Percentiles rank a stretch among this genome's conserved stretches.
These are phyloP conservation scores for Selenicereus undatus DNA, from an alignment of 148 eudicot genomes.

Conservation along the genomic window DNA sequence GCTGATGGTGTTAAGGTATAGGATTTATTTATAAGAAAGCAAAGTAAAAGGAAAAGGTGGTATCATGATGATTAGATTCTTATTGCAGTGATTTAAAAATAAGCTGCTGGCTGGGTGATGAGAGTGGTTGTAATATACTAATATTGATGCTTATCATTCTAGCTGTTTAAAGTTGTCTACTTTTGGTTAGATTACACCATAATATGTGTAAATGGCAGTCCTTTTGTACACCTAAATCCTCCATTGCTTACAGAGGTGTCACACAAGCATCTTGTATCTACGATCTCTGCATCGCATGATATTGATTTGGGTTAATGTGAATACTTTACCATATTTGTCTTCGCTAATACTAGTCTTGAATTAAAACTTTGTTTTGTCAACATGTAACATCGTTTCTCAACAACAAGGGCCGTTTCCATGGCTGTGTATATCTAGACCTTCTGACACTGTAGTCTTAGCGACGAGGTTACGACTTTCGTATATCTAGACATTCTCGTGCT, in stretches of 20 bases:
- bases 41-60: constrained; percentile 24
- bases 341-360: background rate
- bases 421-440: background rate
- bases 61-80: constrained; percentile 40
- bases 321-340: background rate
- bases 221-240: background rate
- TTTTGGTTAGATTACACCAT: constrained; percentile 22
- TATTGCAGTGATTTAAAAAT: constrained; percentile 5
- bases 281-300: background rate
- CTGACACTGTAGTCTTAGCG: background rate
- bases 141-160: constrained; percentile 29
- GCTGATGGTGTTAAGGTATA: constrained; percentile 52
- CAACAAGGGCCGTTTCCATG: no score
- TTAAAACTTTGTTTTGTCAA: no score
- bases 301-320: background rate
- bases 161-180: constrained; percentile 13
- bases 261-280: background rate
- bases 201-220: constrained; percentile 4
- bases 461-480: background rate
- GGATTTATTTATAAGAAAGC: constrained; percentile 31
- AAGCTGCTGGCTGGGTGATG: constrained; percentile 10
- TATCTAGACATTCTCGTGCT: background rate
- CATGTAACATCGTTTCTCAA: no score
- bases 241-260: background rate
- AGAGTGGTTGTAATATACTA: constrained; percentile 25